Percentiles rank a stretch among this genome's conserved stretches.
phyloP scores from a whole-genome alignment of 2,329 filamentous ascomycete species.

The Diaporthe destruens region DNA sequence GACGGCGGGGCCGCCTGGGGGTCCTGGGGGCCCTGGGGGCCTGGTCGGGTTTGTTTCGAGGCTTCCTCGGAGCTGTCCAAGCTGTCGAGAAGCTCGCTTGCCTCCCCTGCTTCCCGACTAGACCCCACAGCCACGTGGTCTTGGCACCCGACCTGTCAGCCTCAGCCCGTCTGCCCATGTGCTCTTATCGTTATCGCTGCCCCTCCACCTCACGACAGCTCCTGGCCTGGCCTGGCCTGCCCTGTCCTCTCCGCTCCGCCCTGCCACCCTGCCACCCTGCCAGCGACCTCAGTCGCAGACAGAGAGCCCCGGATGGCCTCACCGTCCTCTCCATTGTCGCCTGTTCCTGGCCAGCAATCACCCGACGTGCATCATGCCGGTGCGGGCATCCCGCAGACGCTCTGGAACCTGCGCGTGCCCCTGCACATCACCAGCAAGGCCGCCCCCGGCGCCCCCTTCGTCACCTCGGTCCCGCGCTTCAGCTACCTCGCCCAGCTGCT shows the following conservation, averaged over 20 bases:
- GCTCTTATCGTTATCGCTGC: constrained; percentile 26
- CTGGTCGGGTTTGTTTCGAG: constrained; percentile 15
- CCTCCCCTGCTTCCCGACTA: constrained; percentile 1
- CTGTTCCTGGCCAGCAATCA: constrained; percentile 22
- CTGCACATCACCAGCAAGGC: constrained; percentile 66
- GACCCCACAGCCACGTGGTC: constrained; percentile 29
- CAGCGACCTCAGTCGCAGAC: too few relatives aligned
- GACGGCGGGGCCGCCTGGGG: neutral
- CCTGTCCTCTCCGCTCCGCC: neutral
- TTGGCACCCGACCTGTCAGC: constrained; percentile 9
- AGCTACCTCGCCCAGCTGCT: constrained; percentile 70
- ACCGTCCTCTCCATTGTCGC: constrained; percentile 23
- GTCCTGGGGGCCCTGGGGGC: too few relatives aligned
- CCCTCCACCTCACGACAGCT: neutral
- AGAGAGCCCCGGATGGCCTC: constrained; percentile 38
- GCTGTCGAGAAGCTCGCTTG: neutral
- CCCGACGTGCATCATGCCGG: constrained; percentile 38
- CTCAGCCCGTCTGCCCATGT: too few relatives aligned
- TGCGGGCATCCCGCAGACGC: constrained; percentile 57
- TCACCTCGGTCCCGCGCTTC: constrained; percentile 68
- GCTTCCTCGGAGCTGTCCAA: constrained; percentile 4
- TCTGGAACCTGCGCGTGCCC: constrained; percentile 68
- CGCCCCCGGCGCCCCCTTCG: constrained; percentile 61
- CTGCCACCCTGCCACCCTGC: too few relatives aligned
- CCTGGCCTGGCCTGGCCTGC: neutral